These are phyloP conservation scores for Nemania serpens DNA, from an alignment of 2,329 filamentous ascomycete genomes.

Conservation along the genomic window DNA sequence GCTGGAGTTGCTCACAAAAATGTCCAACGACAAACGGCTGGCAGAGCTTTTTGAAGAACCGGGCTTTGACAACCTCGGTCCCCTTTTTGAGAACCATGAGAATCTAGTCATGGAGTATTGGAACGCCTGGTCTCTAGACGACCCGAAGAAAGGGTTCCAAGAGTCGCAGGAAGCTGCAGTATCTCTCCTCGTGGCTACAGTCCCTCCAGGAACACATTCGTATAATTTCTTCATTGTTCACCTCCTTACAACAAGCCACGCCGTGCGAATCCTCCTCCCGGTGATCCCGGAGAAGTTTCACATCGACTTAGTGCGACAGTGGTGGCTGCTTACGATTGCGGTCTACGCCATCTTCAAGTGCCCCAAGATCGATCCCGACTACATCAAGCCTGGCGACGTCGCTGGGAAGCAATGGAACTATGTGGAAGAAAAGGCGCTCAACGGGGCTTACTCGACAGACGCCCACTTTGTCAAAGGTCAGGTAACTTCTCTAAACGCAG, in stretches of 20 bases:
- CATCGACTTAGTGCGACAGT: constrained; percentile 75
- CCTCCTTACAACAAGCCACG: constrained; percentile 83
- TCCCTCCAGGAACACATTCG: constrained; percentile 59
- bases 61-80: constrained; percentile 66
- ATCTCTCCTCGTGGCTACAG: constrained; percentile 65
- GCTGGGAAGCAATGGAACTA: constrained; percentile 75
- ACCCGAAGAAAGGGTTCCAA: constrained; percentile 75
- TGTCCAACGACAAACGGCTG: constrained; percentile 72
- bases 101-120: constrained; percentile 80
- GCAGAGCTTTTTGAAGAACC: constrained; percentile 65
- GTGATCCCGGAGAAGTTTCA: constrained; percentile 75
- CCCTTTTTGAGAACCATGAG: constrained; percentile 71
- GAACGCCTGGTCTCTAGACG: constrained; percentile 79
- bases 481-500: neutral
- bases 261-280: constrained; percentile 83
- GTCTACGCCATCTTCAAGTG: constrained; percentile 78
- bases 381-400: constrained; percentile 63
- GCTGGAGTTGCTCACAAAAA: constrained; percentile 70
- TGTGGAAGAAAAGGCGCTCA: constrained; percentile 72
- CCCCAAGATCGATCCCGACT: constrained; percentile 71
- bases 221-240: constrained; percentile 88
- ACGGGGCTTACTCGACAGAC: constrained; percentile 70
- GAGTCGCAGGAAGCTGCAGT: constrained; percentile 68
- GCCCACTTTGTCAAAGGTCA: constrained; percentile 83
- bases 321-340: constrained; percentile 83